Percentiles rank a stretch among this genome's conserved stretches.
These are phyloP conservation scores for Globisporangium sylvaticum DNA, from an alignment of 352 stramenopile genomes.

Conservation along the genomic window DNA sequence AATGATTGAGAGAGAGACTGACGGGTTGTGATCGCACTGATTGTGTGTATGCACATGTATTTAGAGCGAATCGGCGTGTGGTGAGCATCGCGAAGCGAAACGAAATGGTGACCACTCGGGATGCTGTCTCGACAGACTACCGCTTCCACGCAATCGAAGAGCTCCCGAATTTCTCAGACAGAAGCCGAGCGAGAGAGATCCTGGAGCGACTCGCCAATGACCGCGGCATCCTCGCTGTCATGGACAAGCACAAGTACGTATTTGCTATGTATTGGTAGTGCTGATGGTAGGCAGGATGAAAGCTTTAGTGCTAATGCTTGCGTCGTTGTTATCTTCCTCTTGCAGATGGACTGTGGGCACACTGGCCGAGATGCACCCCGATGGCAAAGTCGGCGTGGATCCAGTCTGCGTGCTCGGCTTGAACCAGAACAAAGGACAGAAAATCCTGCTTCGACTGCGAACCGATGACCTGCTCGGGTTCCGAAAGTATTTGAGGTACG, in stretches of 20 bases:
- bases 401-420: conserved; percentile 89
- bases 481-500: conserved; percentile 79
- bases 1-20: not conserved
- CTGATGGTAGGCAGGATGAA: not conserved
- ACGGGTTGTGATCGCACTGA: not conserved
- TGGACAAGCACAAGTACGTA: conserved; percentile 84
- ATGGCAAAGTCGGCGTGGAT: conserved; percentile 88
- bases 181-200: conserved; percentile 63
- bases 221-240: conserved; percentile 82
- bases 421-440: conserved; percentile 94
- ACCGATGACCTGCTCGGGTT: conserved; percentile 94
- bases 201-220: conserved; percentile 84
- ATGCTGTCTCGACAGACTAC: conserved; percentile 44
- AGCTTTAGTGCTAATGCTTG: not conserved
- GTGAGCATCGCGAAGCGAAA: conserved; percentile 63
- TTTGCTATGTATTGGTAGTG: not conserved
- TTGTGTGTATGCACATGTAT: not conserved
- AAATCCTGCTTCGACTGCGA: conserved; percentile 91
- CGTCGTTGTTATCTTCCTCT: not conserved
- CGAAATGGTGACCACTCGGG: conserved; percentile 25
- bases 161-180: conserved; percentile 52
- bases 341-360: conserved; percentile 80
- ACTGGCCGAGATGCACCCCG: conserved; percentile 87
- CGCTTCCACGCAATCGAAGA: conserved; percentile 72
- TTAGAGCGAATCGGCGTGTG: conserved; percentile 45